phyloP scores from a whole-genome alignment of 352 stramenopile genomes.

The Pythium folliculosum region DNA sequence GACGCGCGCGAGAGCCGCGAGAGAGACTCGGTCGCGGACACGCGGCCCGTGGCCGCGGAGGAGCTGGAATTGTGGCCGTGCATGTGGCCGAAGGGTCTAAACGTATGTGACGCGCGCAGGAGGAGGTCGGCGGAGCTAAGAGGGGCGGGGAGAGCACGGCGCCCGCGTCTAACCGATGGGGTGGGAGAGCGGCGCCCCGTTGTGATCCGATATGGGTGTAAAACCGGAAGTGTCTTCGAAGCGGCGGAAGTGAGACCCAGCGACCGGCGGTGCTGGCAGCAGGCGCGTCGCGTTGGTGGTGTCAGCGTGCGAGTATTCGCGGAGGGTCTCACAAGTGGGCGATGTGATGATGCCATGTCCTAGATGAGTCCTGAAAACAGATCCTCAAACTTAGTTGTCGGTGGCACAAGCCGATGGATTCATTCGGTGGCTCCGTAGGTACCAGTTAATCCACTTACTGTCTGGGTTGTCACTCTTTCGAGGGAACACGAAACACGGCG shows the following conservation, averaged over 20 bases:
- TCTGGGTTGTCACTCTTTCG: conserved; percentile 10
- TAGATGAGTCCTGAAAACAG: conserved; percentile 8
- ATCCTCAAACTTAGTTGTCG: conserved; percentile 1
- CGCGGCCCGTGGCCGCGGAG: not conserved
- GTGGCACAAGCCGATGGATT: not conserved
- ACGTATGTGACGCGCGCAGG: conserved; percentile 8
- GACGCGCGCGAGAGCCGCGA: conserved; percentile 17
- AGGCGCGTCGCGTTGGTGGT: not conserved
- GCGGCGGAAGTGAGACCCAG: not conserved
- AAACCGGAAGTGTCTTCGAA: not conserved
- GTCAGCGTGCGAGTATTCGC: not conserved
- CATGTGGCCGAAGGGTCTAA: not conserved
- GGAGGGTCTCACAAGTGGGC: not conserved
- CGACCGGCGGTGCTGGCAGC: too few species aligned
- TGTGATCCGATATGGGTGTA: too few species aligned
- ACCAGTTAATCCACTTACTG: conserved; percentile 4
- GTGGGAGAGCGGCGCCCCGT: too few species aligned
- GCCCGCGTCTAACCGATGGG: too few species aligned
- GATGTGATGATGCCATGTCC: conserved; percentile 15
- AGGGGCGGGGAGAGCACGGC: not conserved
- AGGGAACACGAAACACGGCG: conserved; percentile 1
- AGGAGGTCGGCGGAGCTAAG: not conserved
- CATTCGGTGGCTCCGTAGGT: not conserved
- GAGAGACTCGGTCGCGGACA: conserved; percentile 4
- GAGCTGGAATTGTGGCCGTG: not conserved